Evolutionary conservation across 163 green algal genomes (phyloP).

Genomic region (Volvox carteri): DNA sequence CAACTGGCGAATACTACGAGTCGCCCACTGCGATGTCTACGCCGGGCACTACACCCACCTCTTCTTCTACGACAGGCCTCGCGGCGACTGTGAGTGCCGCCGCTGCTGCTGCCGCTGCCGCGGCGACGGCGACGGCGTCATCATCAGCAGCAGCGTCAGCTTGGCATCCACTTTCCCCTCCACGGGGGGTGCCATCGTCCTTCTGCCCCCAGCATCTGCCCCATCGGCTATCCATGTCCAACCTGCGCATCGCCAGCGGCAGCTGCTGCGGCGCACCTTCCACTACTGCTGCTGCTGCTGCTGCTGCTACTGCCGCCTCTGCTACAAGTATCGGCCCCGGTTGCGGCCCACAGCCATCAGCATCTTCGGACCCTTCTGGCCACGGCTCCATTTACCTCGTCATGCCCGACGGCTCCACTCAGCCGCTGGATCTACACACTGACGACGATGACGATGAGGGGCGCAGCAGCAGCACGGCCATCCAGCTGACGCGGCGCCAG

Average conservation of each 20-base stretch:
- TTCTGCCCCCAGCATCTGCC: neutral
- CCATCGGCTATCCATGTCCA: neutral
- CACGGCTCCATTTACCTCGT: neutral
- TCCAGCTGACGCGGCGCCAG: slow-evolving; percentile 59
- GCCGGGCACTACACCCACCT: neutral
- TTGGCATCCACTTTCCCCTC: neutral
- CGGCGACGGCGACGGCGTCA: neutral
- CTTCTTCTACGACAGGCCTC: neutral
- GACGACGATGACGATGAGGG: neutral
- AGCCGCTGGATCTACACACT: neutral
- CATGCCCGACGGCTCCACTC: slow-evolving; percentile 11
- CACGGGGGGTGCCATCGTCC: too few species aligned
- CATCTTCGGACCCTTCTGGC: too few species aligned
- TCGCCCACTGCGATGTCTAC: neutral
- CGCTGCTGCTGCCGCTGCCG: neutral
- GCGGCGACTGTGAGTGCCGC: too few species aligned
- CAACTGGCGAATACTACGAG: neutral
- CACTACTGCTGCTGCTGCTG: neutral
- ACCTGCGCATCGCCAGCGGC: slow-evolving; percentile 13
- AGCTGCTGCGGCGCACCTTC: neutral
- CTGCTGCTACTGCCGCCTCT: neutral
- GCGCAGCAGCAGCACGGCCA: neutral
- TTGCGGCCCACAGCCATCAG: too few species aligned
- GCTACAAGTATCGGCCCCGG: neutral
- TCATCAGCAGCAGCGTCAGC: neutral